Evolutionary conservation across 23 red algal species (phyloP).

Genomic region (Gracilaria caudata): DNA sequence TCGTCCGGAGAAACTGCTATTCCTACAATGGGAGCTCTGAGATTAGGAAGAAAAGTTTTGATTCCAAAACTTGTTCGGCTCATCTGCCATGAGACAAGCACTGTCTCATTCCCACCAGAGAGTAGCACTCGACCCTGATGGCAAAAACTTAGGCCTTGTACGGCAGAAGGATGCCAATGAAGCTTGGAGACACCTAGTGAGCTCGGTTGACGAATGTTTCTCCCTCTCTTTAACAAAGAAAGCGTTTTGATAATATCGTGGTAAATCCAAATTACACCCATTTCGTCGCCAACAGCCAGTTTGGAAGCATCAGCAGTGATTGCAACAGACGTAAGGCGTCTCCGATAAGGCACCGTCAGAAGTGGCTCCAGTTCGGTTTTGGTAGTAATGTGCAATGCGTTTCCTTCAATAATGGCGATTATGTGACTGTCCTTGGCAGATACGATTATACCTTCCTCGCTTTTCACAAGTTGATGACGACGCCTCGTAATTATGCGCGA

Average conservation of each 20-base stretch:
- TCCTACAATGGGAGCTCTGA: slow-evolving; percentile 40
- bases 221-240: slow-evolving; percentile 1
- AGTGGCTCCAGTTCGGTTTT: not conserved
- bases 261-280: slow-evolving; percentile 41
- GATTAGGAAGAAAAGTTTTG: slow-evolving; percentile 34
- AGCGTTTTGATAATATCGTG: not conserved
- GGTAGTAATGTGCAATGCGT: slow-evolving; percentile 6
- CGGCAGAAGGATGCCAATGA: slow-evolving; percentile 68
- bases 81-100: slow-evolving; percentile 65
- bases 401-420: slow-evolving; percentile 27
- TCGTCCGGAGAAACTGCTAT: slow-evolving; percentile 58
- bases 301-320: slow-evolving; percentile 28
- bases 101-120: slow-evolving; percentile 51
- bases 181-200: slow-evolving; percentile 32
- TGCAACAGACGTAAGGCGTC: slow-evolving; percentile 24
- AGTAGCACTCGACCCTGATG: slow-evolving; percentile 40
- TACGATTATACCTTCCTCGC: slow-evolving; percentile 2
- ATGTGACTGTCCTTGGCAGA: not conserved
- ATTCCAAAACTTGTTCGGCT: slow-evolving; percentile 35
- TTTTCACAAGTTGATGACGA: not conserved
- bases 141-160: slow-evolving; percentile 49
- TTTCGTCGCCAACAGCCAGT: slow-evolving; percentile 60
- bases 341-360: not conserved
- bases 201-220: slow-evolving; percentile 13
- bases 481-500: not conserved